Base-by-base conservation (phyloP, 441 rosid genomes). In the Brassica hybrid region DNA sequence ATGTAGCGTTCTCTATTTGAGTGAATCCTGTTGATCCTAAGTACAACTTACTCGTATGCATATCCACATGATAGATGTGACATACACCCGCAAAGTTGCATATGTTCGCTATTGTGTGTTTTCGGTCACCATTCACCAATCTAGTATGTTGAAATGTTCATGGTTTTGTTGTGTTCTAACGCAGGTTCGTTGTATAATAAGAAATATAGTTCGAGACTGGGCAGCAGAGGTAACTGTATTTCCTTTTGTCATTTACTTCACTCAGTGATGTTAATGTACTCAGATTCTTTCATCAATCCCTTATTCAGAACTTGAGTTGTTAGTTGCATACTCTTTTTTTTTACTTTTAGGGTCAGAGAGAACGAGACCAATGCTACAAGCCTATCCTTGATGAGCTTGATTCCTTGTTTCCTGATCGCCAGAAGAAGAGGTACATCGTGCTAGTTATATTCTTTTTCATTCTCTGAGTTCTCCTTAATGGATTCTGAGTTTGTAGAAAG, bases 161-260 rank as follows among this genome's bases (percentile, higher is more conserved):
- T 69, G 4, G 18, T 69, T 79, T 57, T 56, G 56, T 21, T 79
- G 75, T 58, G 34, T 70, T 48, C 67, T 80, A 75, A 86, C 79
- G 65, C 88, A 96, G 99, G 98, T 96, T 66, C 97, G 98, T 12
- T 96, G 99, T 87, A 90, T 96, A 77, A 81, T 94, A 84, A 87
- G 99, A 82, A 94, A 96, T 86, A 88, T 96, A 68, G 98, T 94
- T 71, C 90, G 98, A 87, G 99, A 94, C 85, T 94, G 99, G 99
- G 99, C 96, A 65, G 91, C 86, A 65, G 99, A 96, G 98, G 99
- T 92, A 86, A 78, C 70, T 7, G 9, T 56, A 63, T 43, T 64
- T 74, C 59, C 13, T 60, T 13, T 54, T 56, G 12, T 32, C 56
- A 27, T 64, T 45, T 64, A 19, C 23, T 43, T 79, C 34, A 64